Base-by-base conservation (phyloP, 306 rosid species). In the Cicer chorassanicum region DNA sequence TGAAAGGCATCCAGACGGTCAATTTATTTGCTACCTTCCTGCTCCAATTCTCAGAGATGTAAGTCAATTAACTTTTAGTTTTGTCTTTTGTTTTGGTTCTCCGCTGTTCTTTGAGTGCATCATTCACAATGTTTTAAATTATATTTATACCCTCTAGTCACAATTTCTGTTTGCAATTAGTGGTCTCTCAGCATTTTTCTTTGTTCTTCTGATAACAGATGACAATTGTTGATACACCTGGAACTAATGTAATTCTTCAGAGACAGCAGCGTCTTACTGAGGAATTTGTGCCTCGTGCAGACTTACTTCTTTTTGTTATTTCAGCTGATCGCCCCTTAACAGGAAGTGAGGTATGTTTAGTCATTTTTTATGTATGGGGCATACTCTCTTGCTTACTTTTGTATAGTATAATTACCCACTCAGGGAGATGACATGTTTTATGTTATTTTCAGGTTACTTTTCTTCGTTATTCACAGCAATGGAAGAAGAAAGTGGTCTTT, bases 201-300 rank as follows among this genome's bases (percentile, higher is more conserved):
- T 55, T 1, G 8, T 73, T 44, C 24, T 74, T 81, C 67, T 70
- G 70, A 44, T 77, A 65, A 72, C 97, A 92, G 99, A 94, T 94
- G 93, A 89, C 79, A 63, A 59, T 94, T 80, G 97, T 94, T 53
- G 98, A 94, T 80, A 94, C 98, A 69, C 98, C 98, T 57, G 98
- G 98, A 85, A 91, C 98, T 72, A 94, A 94, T 88, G 98, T 94
- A 82, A 94, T 94, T 86, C 97, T 91, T 67, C 97, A 90, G 73
- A 91, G 98, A 80, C 98, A 94, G 68, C 98, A 94, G 68, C 90
- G 95, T 73, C 93, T 94, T 19, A 94, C 98, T 0, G 98, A 94
- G 87, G 98, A 94, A 86, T 94, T 94, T 80, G 95, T 94, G 73
- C 98, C 97, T 57, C 97, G 98, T 70, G 97, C 98, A 41, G 98